Conservation (phyloP, 2,329 filamentous ascomycete genomes). For the Epichloe hybrida region DNA sequence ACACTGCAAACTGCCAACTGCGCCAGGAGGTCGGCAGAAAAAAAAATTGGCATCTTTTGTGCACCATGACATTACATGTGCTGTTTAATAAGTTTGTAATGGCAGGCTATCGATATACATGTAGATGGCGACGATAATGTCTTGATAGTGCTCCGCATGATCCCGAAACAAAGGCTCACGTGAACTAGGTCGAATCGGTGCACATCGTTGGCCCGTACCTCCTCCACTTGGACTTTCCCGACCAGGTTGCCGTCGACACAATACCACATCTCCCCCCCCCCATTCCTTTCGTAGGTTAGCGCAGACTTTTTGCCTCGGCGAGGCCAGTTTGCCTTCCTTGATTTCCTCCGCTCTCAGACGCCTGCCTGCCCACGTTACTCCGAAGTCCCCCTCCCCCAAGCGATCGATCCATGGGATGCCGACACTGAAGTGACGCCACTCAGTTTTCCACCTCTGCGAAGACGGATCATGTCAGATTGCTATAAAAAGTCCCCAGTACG, state of each 20-base stretch:
- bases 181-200: background rate
- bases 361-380: background rate
- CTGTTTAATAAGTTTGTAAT: too few relatives aligned
- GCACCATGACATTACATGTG: too few relatives aligned
- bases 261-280: too few relatives aligned
- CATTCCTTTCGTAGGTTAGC: too few relatives aligned
- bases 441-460: background rate
- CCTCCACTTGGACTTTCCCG: background rate
- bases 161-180: too few relatives aligned
- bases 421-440: background rate
- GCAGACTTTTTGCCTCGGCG: too few relatives aligned
- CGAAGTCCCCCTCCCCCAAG: background rate
- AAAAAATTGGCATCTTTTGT: too few relatives aligned
- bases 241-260: background rate
- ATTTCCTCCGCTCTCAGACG: background rate
- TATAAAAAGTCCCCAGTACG: background rate
- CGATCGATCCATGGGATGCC: background rate
- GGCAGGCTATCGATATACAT: too few relatives aligned
- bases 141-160: too few relatives aligned
- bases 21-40: too few relatives aligned
- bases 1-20: too few relatives aligned
- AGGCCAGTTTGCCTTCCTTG: background rate
- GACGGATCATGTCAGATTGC: background rate
- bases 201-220: background rate
- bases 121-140: too few relatives aligned